phyloP scores from a whole-genome alignment of 2,329 filamentous ascomycete species.

The Paradendryphiella salina region DNA sequence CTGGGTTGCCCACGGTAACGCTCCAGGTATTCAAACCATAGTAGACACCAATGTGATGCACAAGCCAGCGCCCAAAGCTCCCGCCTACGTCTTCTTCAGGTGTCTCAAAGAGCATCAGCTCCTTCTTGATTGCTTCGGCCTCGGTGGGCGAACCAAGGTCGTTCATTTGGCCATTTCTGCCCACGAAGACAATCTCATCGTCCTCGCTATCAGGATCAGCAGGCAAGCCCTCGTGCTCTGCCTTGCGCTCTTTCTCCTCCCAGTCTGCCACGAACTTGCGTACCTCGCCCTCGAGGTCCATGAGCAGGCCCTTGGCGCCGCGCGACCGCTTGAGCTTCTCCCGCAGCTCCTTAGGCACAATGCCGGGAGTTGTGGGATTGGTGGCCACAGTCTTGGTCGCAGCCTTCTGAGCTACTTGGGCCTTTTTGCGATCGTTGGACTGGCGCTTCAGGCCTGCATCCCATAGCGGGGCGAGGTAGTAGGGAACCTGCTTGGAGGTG shows the following conservation, averaged over 20 bases:
- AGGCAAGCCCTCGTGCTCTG: conserved; percentile 51
- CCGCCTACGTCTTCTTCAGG: conserved; percentile 74
- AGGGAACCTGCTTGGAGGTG: conserved; percentile 76
- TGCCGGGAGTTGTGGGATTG: conserved; percentile 50
- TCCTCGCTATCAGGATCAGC: conserved; percentile 64
- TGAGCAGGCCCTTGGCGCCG: conserved; percentile 77
- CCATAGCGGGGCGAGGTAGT: conserved; percentile 87
- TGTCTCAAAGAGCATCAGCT: conserved; percentile 80
- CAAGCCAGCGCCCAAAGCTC: conserved; percentile 88
- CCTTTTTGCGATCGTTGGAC: conserved; percentile 51
- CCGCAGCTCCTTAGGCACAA: conserved; percentile 78
- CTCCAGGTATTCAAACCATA: conserved; percentile 87
- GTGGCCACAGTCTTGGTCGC: conserved; percentile 43
- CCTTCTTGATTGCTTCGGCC: conserved; percentile 58
- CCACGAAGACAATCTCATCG: conserved; percentile 91
- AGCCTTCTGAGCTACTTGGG: conserved; percentile 38
- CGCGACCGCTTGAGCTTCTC: conserved; percentile 77
- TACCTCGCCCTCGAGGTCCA: conserved; percentile 83
- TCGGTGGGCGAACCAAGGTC: conserved; percentile 57
- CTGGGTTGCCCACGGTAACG: conserved; percentile 70
- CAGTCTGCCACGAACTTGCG: conserved; percentile 70
- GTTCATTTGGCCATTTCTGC: conserved; percentile 66
- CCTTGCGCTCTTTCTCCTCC: conserved; percentile 57
- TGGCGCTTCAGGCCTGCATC: conserved; percentile 60
- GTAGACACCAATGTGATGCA: conserved; percentile 88